phyloP scores from a whole-genome alignment of 306 rosid species.

The Luffa aegyptiaca region DNA sequence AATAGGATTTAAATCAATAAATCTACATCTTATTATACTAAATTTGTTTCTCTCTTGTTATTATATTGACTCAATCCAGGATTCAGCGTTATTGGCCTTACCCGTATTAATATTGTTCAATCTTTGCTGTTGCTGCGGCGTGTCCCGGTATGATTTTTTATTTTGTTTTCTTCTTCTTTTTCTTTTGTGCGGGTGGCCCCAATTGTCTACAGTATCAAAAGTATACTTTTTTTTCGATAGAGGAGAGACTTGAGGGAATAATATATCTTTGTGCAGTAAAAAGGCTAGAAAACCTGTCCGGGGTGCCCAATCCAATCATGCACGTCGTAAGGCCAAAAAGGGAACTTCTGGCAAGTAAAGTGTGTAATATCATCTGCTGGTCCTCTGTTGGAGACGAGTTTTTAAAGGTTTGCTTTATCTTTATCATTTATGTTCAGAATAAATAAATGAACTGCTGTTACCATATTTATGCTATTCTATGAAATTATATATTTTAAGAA shows the following conservation, averaged over 20 bases:
- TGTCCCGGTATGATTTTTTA: background rate
- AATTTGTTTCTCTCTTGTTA: background rate
- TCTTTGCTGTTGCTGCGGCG: background rate
- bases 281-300: background rate
- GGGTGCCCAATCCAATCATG: background rate
- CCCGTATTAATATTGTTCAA: background rate
- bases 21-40: background rate
- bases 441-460: background rate
- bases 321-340: background rate
- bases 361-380: background rate
- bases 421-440: background rate
- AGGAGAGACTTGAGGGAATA: background rate
- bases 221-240: background rate
- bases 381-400: background rate
- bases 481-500: background rate
- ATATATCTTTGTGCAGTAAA: slow-evolving; percentile 3
- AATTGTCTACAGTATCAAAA: background rate
- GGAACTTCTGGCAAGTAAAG: background rate
- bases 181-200: background rate
- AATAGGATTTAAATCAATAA: background rate
- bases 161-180: background rate
- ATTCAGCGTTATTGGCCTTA: background rate
- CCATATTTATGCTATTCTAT: background rate
- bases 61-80: background rate
- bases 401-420: background rate